phyloP scores from a whole-genome alignment of 352 stramenopile genomes.

The Hyaloperonospora arabidopsidis region DNA sequence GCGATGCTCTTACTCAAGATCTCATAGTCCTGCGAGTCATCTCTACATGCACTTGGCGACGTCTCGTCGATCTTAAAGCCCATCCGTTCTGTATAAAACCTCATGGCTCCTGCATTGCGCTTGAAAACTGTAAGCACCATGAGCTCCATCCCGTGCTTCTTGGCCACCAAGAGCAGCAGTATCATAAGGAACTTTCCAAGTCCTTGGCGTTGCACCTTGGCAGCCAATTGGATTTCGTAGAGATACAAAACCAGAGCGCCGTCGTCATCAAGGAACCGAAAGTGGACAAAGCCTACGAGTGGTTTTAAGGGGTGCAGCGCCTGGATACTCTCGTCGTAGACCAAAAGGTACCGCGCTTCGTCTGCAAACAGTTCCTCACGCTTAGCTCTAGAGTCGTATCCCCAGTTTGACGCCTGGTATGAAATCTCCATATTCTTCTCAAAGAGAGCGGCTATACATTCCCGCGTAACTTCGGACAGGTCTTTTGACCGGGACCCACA shows the following conservation, averaged over 20 bases:
- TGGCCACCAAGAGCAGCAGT: constrained; percentile 76
- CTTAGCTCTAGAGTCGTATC: constrained; percentile 84
- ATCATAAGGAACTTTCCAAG: constrained; percentile 90
- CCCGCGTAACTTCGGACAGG: constrained; percentile 27
- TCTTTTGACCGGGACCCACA: constrained; percentile 32
- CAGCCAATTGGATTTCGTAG: constrained; percentile 89
- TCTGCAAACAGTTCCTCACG: constrained; percentile 72
- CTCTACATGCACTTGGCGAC: constrained; percentile 76
- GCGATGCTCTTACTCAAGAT: constrained; percentile 72
- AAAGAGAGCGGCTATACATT: constrained; percentile 67
- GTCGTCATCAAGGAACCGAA: constrained; percentile 90
- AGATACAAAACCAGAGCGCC: constrained; percentile 87
- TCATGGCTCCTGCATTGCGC: constrained; percentile 72
- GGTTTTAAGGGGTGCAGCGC: constrained; percentile 19
- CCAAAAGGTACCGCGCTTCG: constrained; percentile 84
- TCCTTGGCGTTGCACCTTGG: constrained; percentile 52
- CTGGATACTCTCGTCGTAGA: constrained; percentile 18
- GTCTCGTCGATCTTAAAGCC: constrained; percentile 86
- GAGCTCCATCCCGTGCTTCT: constrained; percentile 76
- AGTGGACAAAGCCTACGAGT: constrained; percentile 80
- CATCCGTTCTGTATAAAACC: constrained; percentile 86
- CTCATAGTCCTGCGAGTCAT: constrained; percentile 71
- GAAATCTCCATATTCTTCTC: constrained; percentile 88
- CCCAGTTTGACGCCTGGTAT: constrained; percentile 86
- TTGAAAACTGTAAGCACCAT: constrained; percentile 94